Evolutionary conservation across 2,329 filamentous ascomycete genomes (phyloP), one percentile per base, ranked within the genome.

Genomic region (Neofusicoccum cordaticola): DNA sequence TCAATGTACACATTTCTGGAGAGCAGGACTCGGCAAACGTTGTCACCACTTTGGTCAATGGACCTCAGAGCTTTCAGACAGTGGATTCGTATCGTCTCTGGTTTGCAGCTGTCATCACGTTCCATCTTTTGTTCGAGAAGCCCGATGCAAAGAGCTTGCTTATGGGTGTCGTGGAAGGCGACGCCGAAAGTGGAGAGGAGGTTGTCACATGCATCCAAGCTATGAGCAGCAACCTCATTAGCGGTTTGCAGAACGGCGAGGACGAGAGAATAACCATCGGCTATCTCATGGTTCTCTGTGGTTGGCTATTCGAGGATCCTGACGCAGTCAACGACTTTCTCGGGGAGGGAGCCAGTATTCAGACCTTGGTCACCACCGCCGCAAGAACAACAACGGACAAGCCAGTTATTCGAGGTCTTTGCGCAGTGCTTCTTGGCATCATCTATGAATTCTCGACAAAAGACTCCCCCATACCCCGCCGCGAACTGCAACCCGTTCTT

Each of bases 391-490:
- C 69, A 72, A 81, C 72, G 78, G 86, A 86, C 12, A 88, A 88
- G 66, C 81, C 86, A 19, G 81, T 96, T 37, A 83, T 94, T 13
- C 90, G 92, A 68, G 95, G 95, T 1, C 83, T 99, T 12, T 92
- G 90, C 74, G 90, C 93, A 15, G 88, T 93, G 74, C 80, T 99
- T 0, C 83, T 98, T 1, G 95, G 94, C 9, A 89, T 96, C 19
- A 85, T 95, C 4, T 99, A 98, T 74, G 95, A 99, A 72, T 99
- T 98, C 73, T 98, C 94, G 9, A 97, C 94, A 0, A 97, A 96
- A 74, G 95, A 99, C 77, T 98, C 94, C 0, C 92, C 95, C 0
- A 89, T 99, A 60, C 86, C 94, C 5, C 86, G 95, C 66, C 84
- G 88, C 27, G 93, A 90, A 9, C 80, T 99, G 50, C 91, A 96